Percentiles rank a stretch among this genome's conserved stretches.
These are phyloP conservation scores for Talaromyces islandicus DNA, from an alignment of 2,329 filamentous ascomycete species.

Conservation along the genomic window DNA sequence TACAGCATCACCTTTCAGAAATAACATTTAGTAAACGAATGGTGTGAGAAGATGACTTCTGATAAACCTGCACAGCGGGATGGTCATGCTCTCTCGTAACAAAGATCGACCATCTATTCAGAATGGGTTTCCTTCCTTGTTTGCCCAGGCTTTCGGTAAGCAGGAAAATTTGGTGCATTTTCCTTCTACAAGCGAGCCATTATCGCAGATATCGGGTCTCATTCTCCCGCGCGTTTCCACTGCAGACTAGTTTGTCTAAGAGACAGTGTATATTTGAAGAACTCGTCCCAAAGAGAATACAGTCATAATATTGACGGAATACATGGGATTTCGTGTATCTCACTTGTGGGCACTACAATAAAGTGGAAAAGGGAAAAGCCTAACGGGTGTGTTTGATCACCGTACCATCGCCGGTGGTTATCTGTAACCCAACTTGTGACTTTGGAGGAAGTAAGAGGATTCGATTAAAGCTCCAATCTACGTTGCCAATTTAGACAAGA, in stretches of 20 bases:
- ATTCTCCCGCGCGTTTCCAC: neutral
- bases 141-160: too few relatives aligned
- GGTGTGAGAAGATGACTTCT: too few relatives aligned
- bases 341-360: neutral
- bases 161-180: neutral
- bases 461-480: neutral
- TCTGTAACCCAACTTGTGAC: neutral
- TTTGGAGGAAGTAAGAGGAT: neutral
- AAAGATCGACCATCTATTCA: too few relatives aligned
- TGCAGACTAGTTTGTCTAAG: neutral
- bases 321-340: neutral
- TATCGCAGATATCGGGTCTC: neutral
- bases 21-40: too few relatives aligned
- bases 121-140: too few relatives aligned
- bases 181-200: neutral
- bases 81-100: too few relatives aligned
- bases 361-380: neutral
- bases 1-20: constrained; percentile 80
- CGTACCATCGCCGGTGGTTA: neutral
- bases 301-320: neutral
- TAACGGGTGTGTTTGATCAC: neutral
- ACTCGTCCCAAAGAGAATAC: neutral
- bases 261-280: neutral
- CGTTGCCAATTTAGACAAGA: neutral
- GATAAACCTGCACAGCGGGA: too few relatives aligned